These are phyloP conservation scores for Bacterosira constricta DNA, from an alignment of 108 stramenopile genomes.

Conservation along the genomic window DNA sequence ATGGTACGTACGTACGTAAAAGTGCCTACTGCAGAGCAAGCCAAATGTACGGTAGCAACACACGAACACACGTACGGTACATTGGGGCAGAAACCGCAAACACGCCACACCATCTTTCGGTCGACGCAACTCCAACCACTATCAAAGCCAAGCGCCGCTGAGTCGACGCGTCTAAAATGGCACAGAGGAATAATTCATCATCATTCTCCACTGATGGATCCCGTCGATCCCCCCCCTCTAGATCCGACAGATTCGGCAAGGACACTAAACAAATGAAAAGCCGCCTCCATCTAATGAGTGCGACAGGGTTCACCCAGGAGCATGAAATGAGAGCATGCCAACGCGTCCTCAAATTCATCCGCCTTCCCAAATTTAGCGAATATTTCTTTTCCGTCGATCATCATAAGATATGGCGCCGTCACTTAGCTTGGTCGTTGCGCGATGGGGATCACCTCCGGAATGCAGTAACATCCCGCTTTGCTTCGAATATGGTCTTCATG, in stretches of 20 bases:
- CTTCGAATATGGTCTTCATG: slow-evolving; percentile 74
- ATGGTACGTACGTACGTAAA: no score
- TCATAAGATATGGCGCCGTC: slow-evolving; percentile 41
- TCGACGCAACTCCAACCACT: no score
- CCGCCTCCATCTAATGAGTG: background rate
- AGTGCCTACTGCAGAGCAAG: no score
- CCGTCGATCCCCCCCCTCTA: background rate
- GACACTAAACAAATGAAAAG: no score
- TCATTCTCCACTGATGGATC: background rate
- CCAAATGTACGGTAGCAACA: no score
- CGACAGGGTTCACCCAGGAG: slow-evolving; percentile 10
- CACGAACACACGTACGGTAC: no score
- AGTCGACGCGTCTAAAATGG: no score
- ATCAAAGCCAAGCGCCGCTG: no score
- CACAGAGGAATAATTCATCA: background rate
- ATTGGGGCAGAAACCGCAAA: no score
- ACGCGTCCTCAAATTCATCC: background rate
- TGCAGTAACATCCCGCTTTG: slow-evolving; percentile 66
- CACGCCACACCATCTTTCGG: no score
- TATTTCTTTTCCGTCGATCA: slow-evolving; percentile 37
- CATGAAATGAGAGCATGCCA: background rate
- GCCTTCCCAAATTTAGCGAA: background rate
- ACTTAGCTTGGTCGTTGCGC: slow-evolving; percentile 65
- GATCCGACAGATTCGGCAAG: background rate
- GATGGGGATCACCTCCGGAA: slow-evolving; percentile 54